Percentiles rank a stretch among this genome's conserved stretches.
Evolutionary conservation across 805 yeast species (phyloP).

Genomic region (Ogataea parapolymorpha): DNA sequence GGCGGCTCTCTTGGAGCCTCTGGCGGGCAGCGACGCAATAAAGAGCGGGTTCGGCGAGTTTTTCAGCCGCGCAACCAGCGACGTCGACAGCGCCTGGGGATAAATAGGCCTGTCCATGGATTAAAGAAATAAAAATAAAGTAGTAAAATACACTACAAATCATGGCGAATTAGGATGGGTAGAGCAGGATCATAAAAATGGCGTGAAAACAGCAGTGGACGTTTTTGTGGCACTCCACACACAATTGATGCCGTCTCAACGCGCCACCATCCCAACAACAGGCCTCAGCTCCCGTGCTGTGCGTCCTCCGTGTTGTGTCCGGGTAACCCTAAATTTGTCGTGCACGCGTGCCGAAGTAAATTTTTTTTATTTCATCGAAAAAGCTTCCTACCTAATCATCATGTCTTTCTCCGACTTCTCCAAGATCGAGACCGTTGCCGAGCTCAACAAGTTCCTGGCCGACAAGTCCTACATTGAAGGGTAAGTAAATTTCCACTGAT

Average conservation of each 20-base stretch:
- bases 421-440: slow-evolving; percentile 65
- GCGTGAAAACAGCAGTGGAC: neutral
- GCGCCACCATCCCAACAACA: no score
- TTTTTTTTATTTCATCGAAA: slow-evolving; percentile 11
- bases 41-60: slow-evolving; percentile 71
- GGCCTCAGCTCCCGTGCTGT: neutral
- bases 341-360: slow-evolving; percentile 10
- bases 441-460: slow-evolving; percentile 82
- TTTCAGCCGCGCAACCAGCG: slow-evolving; percentile 67
- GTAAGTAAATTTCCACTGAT: slow-evolving; percentile 51
- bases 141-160: neutral
- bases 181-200: neutral
- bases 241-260: no score
- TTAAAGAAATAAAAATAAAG: slow-evolving; percentile 1
- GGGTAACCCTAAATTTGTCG: slow-evolving; percentile 15
- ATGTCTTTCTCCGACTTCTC: slow-evolving; percentile 84
- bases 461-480: slow-evolving; percentile 95
- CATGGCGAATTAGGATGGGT: neutral
- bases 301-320: neutral
- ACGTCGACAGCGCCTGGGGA: slow-evolving; percentile 81
- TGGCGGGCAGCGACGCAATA: slow-evolving; percentile 68
- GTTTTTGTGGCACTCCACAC: neutral
- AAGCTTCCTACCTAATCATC: slow-evolving; percentile 18
- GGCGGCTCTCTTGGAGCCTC: slow-evolving; percentile 71
- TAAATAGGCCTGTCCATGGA: slow-evolving; percentile 30